Evolutionary conservation across 1,284 basidiomycete species (phyloP).

Genomic region (Cerioporus squamosus): DNA sequence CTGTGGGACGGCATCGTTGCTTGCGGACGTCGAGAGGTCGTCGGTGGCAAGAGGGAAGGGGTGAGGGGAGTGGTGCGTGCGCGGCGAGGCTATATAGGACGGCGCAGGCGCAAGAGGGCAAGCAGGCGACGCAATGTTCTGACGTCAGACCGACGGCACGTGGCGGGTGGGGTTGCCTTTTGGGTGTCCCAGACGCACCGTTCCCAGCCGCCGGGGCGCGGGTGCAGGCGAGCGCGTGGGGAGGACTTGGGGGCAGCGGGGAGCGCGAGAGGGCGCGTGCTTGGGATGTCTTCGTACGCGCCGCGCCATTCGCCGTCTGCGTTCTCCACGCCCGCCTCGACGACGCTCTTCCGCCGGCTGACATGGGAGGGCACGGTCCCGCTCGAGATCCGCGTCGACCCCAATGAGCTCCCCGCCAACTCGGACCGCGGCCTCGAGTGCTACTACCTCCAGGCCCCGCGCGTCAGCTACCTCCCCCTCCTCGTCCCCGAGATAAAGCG

Average conservation of each 20-base stretch:
- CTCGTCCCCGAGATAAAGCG: slow-evolving; percentile 84
- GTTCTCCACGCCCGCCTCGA: slow-evolving; percentile 58
- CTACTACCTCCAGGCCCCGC: slow-evolving; percentile 85
- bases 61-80: slow-evolving; percentile 8
- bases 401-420: slow-evolving; percentile 84
- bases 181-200: slow-evolving; percentile 6
- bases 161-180: neutral
- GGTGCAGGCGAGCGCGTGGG: slow-evolving; percentile 16
- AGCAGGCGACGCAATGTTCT: slow-evolving; percentile 6
- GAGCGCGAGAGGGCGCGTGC: slow-evolving; percentile 8
- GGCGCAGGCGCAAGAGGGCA: neutral
- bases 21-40: neutral
- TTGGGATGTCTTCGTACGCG: slow-evolving; percentile 61
- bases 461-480: slow-evolving; percentile 91
- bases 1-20: slow-evolving; percentile 27
- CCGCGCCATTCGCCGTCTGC: slow-evolving; percentile 57
- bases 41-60: neutral
- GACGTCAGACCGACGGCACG: slow-evolving; percentile 22
- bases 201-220: slow-evolving; percentile 2
- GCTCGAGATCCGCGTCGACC: slow-evolving; percentile 81
- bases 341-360: slow-evolving; percentile 78
- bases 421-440: slow-evolving; percentile 86
- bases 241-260: slow-evolving; percentile 3
- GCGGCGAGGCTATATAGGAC: slow-evolving; percentile 19
- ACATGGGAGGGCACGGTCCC: slow-evolving; percentile 88